phyloP scores from a whole-genome alignment of 1,284 basidiomycete species.

The Polyporus tsugae region DNA sequence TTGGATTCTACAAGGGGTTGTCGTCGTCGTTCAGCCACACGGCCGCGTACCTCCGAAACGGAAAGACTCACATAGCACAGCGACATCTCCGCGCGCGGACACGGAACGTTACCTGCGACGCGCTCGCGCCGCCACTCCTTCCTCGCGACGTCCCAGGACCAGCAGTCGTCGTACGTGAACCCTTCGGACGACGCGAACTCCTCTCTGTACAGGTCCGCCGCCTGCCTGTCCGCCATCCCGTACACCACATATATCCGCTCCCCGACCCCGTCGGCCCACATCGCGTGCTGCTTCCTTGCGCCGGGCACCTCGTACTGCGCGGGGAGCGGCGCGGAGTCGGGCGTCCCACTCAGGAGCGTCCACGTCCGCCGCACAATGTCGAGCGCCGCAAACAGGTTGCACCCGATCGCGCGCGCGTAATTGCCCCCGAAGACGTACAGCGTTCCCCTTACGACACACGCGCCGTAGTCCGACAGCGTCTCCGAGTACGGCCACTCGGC shows the following conservation, averaged over 20 bases:
- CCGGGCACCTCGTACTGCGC: slow-evolving; percentile 36
- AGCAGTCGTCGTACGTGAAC: slow-evolving; percentile 49
- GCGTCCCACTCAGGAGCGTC: slow-evolving; percentile 32
- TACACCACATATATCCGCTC: slow-evolving; percentile 46
- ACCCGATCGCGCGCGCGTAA: slow-evolving; percentile 31
- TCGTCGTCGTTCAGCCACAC: background rate
- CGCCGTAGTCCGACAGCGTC: slow-evolving; percentile 38
- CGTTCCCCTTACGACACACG: slow-evolving; percentile 38
- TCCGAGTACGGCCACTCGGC: slow-evolving; percentile 40
- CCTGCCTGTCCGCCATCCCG: slow-evolving; percentile 46
- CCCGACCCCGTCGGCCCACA: slow-evolving; percentile 42
- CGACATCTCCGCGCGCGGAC: slow-evolving; percentile 47
- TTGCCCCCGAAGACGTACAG: slow-evolving; percentile 42
- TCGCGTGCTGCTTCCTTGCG: slow-evolving; percentile 42
- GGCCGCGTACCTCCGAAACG: background rate
- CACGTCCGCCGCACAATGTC: slow-evolving; percentile 37
- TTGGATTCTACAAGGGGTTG: slow-evolving; percentile 41
- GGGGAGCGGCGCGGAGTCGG: slow-evolving; percentile 14
- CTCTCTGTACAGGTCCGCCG: slow-evolving; percentile 35
- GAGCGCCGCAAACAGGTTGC: slow-evolving; percentile 37
- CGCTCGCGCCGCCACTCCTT: slow-evolving; percentile 48
- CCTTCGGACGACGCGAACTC: slow-evolving; percentile 37
- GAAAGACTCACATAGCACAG: slow-evolving; percentile 44
- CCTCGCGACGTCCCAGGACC: slow-evolving; percentile 48
- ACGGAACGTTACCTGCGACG: slow-evolving; percentile 48